Evolutionary conservation across 2,329 filamentous ascomycete species (phyloP).

Genomic region (Trichoderma atroviride): DNA sequence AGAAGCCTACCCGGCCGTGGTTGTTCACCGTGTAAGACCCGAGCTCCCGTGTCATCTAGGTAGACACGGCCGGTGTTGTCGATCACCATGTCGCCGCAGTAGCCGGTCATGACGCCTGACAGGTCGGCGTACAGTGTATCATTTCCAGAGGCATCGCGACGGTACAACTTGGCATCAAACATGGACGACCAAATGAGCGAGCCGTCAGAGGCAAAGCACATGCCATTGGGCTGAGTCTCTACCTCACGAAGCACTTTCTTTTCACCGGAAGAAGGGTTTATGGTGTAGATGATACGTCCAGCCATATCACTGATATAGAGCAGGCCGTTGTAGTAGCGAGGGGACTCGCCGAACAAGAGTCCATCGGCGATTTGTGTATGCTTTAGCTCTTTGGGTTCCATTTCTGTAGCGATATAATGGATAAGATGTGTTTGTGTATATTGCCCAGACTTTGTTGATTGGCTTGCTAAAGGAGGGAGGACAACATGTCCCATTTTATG

Average conservation of each 20-base stretch:
- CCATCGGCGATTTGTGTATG: background rate
- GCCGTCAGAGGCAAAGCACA: background rate
- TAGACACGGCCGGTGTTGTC: background rate
- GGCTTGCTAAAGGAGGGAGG: background rate
- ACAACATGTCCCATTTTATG: background rate
- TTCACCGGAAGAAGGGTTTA: background rate
- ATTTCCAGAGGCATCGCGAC: conserved; percentile 1
- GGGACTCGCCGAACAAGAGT: conserved; percentile 1
- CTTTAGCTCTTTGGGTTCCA: background rate
- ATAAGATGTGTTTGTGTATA: background rate
- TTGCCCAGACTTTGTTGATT: background rate
- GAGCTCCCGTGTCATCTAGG: conserved; percentile 2
- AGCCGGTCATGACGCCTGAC: conserved; percentile 3
- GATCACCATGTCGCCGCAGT: conserved; percentile 1
- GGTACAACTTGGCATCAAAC: conserved; percentile 11
- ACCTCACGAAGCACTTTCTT: background rate
- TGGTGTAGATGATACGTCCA: background rate
- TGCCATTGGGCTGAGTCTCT: background rate
- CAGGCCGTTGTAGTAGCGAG: background rate
- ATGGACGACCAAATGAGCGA: conserved; percentile 9
- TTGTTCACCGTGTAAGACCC: conserved; percentile 8
- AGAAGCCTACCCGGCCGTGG: conserved; percentile 1
- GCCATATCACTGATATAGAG: conserved; percentile 11
- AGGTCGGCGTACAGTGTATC: background rate
- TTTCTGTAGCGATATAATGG: background rate